Conservation (phyloP, 148 eudicot species). For the Chenopodium suecicum region DNA sequence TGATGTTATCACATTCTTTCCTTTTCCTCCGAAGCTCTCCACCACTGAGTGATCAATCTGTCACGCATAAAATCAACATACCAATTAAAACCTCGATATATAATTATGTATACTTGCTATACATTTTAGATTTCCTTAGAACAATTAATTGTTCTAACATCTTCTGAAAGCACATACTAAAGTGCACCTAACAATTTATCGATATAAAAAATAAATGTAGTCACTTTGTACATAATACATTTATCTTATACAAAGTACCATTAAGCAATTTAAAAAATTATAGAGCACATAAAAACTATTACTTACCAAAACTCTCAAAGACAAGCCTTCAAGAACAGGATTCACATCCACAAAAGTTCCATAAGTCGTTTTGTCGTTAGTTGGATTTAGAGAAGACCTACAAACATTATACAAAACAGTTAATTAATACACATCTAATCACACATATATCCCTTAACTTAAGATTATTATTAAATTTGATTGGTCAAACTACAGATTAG, state of each 20-base stretch:
- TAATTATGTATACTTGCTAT: too few species aligned
- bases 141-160: too few species aligned
- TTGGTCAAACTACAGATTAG: too few species aligned
- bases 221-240: too few species aligned
- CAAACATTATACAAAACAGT: not conserved
- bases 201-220: too few species aligned
- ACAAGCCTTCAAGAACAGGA: slow-evolving; percentile 26
- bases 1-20: slow-evolving; percentile 36
- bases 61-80: not conserved
- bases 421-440: not conserved
- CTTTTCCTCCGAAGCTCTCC: slow-evolving; percentile 40
- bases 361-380: slow-evolving; percentile 27
- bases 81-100: too few species aligned
- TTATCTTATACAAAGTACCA: too few species aligned
- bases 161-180: too few species aligned
- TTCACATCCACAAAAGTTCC: slow-evolving; percentile 42
- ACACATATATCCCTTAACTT: too few species aligned
- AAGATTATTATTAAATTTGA: not conserved
- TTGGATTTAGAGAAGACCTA: slow-evolving; percentile 36
- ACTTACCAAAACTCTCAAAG: slow-evolving; percentile 41
- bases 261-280: too few species aligned
- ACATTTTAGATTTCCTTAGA: too few species aligned
- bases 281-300: not conserved
- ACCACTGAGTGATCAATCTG: slow-evolving; percentile 44
- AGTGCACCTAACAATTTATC: not conserved